Conservation (phyloP, 108 stramenopile species). For the Mayamaea pseudoterrestris region DNA sequence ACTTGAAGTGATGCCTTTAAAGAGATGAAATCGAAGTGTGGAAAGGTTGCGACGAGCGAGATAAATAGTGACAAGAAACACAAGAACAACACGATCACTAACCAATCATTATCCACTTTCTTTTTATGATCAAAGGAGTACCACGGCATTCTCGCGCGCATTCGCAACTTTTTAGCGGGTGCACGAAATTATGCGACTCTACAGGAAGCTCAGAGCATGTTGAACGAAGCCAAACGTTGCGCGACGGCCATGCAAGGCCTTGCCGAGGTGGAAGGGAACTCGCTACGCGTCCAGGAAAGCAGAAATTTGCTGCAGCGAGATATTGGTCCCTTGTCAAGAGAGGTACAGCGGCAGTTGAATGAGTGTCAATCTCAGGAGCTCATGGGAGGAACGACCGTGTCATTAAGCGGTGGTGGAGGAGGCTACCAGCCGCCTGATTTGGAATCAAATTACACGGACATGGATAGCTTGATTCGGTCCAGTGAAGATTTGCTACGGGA, state of each 20-base stretch:
- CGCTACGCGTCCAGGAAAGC: constrained; percentile 43
- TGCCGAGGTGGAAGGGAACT: constrained; percentile 64
- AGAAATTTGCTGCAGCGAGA: constrained; percentile 49
- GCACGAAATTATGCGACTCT: constrained; percentile 26
- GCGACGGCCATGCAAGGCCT: constrained; percentile 63
- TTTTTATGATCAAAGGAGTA: constrained; percentile 66
- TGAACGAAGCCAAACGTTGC: constrained; percentile 46
- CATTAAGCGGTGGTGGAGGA: no score
- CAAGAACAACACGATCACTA: no score
- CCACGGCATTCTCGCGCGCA: constrained; percentile 40
- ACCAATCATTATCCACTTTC: neutral
- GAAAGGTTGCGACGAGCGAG: no score
- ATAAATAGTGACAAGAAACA: no score
- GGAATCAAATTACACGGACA: constrained; percentile 10
- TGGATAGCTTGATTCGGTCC: constrained; percentile 38
- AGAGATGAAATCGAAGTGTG: no score
- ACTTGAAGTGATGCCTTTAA: no score
- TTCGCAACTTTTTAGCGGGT: constrained; percentile 53
- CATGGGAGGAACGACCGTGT: neutral
- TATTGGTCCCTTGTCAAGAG: constrained; percentile 42
- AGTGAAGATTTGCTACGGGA: constrained; percentile 66
- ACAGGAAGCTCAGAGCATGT: constrained; percentile 42
- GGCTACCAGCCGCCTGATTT: constrained; percentile 10
- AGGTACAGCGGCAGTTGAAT: constrained; percentile 28
- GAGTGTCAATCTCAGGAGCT: neutral